phyloP scores from a whole-genome alignment of 2,329 filamentous ascomycete species.

The Clonostachys rhizophaga region DNA sequence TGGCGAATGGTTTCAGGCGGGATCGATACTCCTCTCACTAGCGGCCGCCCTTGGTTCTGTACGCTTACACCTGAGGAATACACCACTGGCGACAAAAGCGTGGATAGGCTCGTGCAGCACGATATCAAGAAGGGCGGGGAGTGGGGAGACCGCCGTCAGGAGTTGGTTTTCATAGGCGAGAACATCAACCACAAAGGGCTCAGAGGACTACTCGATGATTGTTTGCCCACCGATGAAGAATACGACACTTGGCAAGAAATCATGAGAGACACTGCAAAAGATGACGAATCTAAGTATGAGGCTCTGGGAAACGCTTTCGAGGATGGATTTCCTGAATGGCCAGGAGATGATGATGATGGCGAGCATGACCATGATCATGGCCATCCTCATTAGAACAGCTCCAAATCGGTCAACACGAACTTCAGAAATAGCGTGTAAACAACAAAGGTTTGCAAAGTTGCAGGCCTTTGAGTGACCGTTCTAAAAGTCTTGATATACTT shows the following conservation, averaged over 20 bases:
- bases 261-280: constrained; percentile 36
- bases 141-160: constrained; percentile 68
- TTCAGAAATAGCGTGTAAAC: no score
- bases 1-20: constrained; percentile 61
- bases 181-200: constrained; percentile 48
- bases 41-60: constrained; percentile 55
- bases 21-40: constrained; percentile 56
- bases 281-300: constrained; percentile 33
- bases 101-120: constrained; percentile 40
- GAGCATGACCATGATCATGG: constrained; percentile 19
- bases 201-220: constrained; percentile 49
- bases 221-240: constrained; percentile 58
- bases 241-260: constrained; percentile 46
- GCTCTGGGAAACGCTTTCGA: constrained; percentile 47
- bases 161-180: constrained; percentile 71
- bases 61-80: constrained; percentile 48
- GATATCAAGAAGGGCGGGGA: constrained; percentile 49
- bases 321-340: constrained; percentile 55
- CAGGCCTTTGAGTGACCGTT: no score
- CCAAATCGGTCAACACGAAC: background rate
- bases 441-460: no score
- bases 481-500: no score
- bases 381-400: background rate
- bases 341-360: constrained; percentile 33
- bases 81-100: constrained; percentile 38